Conservation (phyloP, 179 eudicot genomes). For the Camellia oleifera region DNA sequence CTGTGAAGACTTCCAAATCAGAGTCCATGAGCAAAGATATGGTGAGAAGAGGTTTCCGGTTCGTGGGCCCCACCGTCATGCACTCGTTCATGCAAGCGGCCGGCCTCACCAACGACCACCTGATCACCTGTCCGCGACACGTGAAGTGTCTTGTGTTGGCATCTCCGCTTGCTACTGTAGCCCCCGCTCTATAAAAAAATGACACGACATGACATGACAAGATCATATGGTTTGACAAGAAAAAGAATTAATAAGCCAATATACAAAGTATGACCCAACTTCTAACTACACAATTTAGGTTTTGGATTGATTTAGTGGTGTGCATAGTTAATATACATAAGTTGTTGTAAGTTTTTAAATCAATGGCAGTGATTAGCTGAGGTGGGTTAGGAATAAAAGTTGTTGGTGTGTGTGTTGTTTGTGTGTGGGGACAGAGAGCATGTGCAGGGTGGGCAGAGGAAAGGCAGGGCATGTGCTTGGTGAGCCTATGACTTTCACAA, state of each 20-base stretch:
- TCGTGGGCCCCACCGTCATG: conserved; percentile 56
- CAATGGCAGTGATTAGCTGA: background rate
- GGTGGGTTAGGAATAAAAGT: conserved; percentile 8
- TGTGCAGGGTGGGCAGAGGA: conserved; percentile 27
- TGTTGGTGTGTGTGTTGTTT: conserved; percentile 12
- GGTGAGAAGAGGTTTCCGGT: conserved; percentile 55
- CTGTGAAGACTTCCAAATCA: conserved; percentile 67
- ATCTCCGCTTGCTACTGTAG: conserved; percentile 6
- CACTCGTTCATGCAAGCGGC: conserved; percentile 68
- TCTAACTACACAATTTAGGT: conserved; percentile 26
- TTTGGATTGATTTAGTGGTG: conserved; percentile 1
- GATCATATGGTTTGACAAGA: conserved; percentile 3
- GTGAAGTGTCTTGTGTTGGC: conserved; percentile 26
- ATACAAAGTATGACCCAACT: too few relatives aligned
- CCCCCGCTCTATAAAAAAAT: background rate
- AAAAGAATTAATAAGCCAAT: conserved; percentile 3
- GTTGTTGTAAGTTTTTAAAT: background rate
- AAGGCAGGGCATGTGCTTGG: conserved; percentile 28
- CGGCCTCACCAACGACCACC: conserved; percentile 67
- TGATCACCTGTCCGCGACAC: conserved; percentile 51
- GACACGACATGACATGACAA: background rate
- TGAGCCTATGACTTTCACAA: background rate
- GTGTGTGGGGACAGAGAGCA: conserved; percentile 30
- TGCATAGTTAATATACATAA: background rate
- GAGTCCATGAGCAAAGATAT: conserved; percentile 65